Evolutionary conservation across 371 early-diverging fungal species (phyloP).

Genomic region (Rhizopus delemar): DNA sequence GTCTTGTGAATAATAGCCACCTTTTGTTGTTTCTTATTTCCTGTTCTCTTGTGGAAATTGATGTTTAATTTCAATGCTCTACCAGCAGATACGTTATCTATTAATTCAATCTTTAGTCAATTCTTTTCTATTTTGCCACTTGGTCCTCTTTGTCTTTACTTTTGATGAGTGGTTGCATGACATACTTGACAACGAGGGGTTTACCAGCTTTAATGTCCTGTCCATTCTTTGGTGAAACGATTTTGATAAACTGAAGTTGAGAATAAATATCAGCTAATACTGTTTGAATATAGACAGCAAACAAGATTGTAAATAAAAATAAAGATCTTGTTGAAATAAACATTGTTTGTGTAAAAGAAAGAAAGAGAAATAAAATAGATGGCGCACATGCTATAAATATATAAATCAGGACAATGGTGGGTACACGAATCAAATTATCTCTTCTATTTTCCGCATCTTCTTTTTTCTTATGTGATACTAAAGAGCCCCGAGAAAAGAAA

Average conservation of each 20-base stretch:
- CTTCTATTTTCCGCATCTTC: conserved; percentile 17
- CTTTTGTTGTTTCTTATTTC: conserved; percentile 40
- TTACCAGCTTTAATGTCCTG: conserved; percentile 42
- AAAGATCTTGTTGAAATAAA: conserved; percentile 12
- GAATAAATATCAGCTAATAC: conserved; percentile 41
- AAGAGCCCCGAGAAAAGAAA: background rate
- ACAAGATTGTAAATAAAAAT: conserved; percentile 19
- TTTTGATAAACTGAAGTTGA: conserved; percentile 54
- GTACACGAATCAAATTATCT: conserved; percentile 22
- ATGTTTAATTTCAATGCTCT: conserved; percentile 38
- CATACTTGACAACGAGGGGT: conserved; percentile 38
- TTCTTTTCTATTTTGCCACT: background rate
- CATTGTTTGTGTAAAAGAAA: conserved; percentile 11
- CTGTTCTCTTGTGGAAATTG: conserved; percentile 46
- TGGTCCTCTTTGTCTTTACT: conserved; percentile 21
- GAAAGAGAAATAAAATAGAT: conserved; percentile 7
- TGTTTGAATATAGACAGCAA: conserved; percentile 21
- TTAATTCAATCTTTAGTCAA: background rate
- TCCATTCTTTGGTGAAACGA: conserved; percentile 41
- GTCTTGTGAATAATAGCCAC: conserved; percentile 31
- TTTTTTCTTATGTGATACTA: conserved; percentile 5
- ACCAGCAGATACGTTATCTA: conserved; percentile 40
- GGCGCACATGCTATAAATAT: background rate
- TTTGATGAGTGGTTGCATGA: conserved; percentile 50
- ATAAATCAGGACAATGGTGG: conserved; percentile 1